phyloP scores from a whole-genome alignment of 768 basidiomycete genomes.

The Lactifluus subvellereus region DNA sequence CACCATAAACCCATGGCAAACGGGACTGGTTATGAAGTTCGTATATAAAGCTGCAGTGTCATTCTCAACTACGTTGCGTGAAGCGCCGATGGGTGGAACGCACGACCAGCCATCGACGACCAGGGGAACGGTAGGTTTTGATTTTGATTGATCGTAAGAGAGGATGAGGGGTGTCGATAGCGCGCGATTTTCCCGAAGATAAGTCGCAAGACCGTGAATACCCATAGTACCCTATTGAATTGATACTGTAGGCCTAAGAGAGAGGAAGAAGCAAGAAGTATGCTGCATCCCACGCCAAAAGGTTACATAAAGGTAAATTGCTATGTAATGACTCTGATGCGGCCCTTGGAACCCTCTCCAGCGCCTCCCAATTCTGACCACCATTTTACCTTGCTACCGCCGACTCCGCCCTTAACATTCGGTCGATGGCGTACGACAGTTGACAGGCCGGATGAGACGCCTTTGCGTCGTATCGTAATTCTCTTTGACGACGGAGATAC shows the following conservation, averaged over 20 bases:
- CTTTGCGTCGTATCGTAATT: slow-evolving; percentile 5
- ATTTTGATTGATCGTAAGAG: slow-evolving; percentile 11
- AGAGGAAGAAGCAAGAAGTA: not conserved
- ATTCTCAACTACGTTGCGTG: slow-evolving; percentile 11
- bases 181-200: slow-evolving; percentile 41
- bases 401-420: not conserved
- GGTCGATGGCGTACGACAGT: slow-evolving; percentile 10
- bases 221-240: slow-evolving; percentile 35
- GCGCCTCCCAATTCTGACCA: slow-evolving; percentile 16
- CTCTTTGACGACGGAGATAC: not conserved
- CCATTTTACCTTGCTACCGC: slow-evolving; percentile 7
- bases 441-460: slow-evolving; percentile 24
- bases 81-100: slow-evolving; percentile 34
- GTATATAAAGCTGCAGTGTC: slow-evolving; percentile 61
- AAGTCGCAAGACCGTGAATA: slow-evolving; percentile 48
- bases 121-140: slow-evolving; percentile 36
- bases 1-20: slow-evolving; percentile 82
- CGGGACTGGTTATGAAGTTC: slow-evolving; percentile 51
- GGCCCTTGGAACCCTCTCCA: slow-evolving; percentile 10
- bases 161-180: slow-evolving; percentile 38
- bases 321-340: not conserved
- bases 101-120: slow-evolving; percentile 87
- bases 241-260: not conserved
- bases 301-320: not conserved
- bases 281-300: not conserved